phyloP scores from a whole-genome alignment of 2,329 filamentous ascomycete genomes.

The Aureobasidium sp. region DNA sequence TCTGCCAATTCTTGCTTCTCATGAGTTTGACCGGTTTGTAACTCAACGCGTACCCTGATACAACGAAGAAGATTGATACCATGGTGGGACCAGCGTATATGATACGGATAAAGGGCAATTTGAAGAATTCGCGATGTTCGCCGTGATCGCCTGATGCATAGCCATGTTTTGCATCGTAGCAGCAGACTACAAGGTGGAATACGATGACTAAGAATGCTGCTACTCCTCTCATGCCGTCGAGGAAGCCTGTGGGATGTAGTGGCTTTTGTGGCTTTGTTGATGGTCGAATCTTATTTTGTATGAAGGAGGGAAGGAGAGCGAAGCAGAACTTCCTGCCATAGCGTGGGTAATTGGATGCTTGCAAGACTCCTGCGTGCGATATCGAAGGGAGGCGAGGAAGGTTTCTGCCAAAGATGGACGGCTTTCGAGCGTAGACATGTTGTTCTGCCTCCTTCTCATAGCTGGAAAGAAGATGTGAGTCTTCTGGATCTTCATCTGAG shows the following conservation, averaged over 20 bases:
- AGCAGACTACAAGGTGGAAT: conserved; percentile 10
- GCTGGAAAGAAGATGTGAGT: not conserved
- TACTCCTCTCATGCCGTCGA: conserved; percentile 24
- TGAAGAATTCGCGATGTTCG: conserved; percentile 34
- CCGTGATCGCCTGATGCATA: conserved; percentile 15
- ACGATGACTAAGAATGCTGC: conserved; percentile 24
- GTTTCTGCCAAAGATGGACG: not conserved
- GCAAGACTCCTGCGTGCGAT: not conserved
- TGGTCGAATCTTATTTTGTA: not conserved
- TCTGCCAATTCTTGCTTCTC: conserved; percentile 30
- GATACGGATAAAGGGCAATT: conserved; percentile 61
- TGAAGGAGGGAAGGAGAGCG: not conserved
- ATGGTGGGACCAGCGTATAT: conserved; percentile 56
- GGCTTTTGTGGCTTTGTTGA: not conserved
- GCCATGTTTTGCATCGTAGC: conserved; percentile 15
- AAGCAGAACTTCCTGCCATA: not conserved
- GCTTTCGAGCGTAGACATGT: not conserved
- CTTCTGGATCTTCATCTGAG: not conserved
- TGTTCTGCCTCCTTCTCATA: not conserved
- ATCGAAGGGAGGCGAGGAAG: not conserved
- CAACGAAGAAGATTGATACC: conserved; percentile 68
- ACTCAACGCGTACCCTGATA: conserved; percentile 66
- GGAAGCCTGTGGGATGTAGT: conserved; percentile 12
- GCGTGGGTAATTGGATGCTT: not conserved
- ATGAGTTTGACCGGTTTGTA: conserved; percentile 37